Evolutionary conservation across 306 rosid genomes (phyloP), one percentile per base, ranked within the genome.

Genomic region (Astragalus membranaceus): DNA sequence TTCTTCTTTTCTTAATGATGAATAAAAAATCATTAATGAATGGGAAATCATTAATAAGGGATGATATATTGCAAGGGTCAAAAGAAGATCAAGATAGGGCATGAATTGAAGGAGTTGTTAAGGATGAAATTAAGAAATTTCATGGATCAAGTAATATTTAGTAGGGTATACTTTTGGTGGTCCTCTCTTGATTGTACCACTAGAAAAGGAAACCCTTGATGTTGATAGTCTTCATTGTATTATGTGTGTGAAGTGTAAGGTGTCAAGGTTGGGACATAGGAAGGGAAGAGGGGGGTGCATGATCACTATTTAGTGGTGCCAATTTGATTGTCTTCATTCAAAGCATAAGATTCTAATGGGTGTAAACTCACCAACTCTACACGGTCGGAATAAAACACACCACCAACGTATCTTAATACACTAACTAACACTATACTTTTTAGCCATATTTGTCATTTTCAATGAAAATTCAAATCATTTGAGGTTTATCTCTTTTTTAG

Each of bases 361-460:
- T 55, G 48, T 72, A 37, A 64, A 71, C 75, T 79, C 83, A 56
- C 73, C 79, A 81, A 73, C 81, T 77, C 83, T 81, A 79, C 62
- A 69, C 78, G 89, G 96, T 86, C 93, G 90, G 88, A 82, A 85
- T 64, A 86, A 84, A 85, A 79, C 96, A 87, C 85, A 73, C 88
- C 85, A 84, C 67, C 73, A 16, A 37, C 36, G 47, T 56, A 26
- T 80, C 78, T 52, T 78, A 64, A 54, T 69, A 68, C 76, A 70
- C 75, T 46, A 67, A 77, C 78, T 20, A 61, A 59, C 55, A 66
- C 35, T 58, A n/a, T 33, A 13, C 68, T 30, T 47, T 41, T 29
- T 61, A 62, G 10, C 33, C 15, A 56, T 56, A 32, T 56, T 73
- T 72, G 77, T 74, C 80, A 51, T 76, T 79, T 57, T 70, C 82